Percentiles rank a stretch among this genome's conserved stretches.
Conservation (phyloP, 768 basidiomycete genomes). For the Boletellus ananas region DNA sequence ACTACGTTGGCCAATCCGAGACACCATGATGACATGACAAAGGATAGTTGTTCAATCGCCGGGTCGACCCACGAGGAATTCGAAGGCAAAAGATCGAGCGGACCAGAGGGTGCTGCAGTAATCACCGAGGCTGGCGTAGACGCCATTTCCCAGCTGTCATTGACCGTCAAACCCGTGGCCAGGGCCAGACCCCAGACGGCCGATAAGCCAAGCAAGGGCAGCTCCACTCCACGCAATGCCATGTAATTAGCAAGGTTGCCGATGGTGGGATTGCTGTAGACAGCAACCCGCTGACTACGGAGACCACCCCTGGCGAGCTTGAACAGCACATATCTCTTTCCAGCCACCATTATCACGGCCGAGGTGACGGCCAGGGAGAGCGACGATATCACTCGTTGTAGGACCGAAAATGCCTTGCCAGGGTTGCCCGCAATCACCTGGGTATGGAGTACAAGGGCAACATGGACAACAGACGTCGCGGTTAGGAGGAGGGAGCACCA, state of each 20-base stretch:
- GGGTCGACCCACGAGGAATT: neutral
- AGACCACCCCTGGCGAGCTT: constrained; percentile 10
- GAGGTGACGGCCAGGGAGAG: constrained; percentile 11
- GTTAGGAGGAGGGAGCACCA: constrained; percentile 1
- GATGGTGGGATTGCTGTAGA: constrained; percentile 12
- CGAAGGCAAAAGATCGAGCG: neutral
- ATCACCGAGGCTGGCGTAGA: neutral
- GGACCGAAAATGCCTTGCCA: neutral
- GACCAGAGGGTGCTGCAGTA: neutral
- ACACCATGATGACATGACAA: constrained; percentile 4
- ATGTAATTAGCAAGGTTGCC: constrained; percentile 7
- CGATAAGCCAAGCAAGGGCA: constrained; percentile 9
- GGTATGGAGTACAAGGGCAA: constrained; percentile 6
- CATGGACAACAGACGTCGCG: constrained; percentile 1
- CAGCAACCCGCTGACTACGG: constrained; percentile 7
- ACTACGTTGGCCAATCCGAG: neutral
- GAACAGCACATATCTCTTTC: constrained; percentile 17
- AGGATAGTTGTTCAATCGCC: constrained; percentile 2
- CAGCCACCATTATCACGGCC: constrained; percentile 10
- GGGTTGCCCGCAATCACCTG: neutral
- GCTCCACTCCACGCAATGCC: constrained; percentile 3
- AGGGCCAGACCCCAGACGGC: constrained; percentile 13
- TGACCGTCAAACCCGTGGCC: constrained; percentile 9
- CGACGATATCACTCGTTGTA: constrained; percentile 9
- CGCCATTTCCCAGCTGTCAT: constrained; percentile 3